These are phyloP conservation scores for Colletotrichum somersetense DNA, from an alignment of 2,329 filamentous ascomycete species.

Conservation along the genomic window DNA sequence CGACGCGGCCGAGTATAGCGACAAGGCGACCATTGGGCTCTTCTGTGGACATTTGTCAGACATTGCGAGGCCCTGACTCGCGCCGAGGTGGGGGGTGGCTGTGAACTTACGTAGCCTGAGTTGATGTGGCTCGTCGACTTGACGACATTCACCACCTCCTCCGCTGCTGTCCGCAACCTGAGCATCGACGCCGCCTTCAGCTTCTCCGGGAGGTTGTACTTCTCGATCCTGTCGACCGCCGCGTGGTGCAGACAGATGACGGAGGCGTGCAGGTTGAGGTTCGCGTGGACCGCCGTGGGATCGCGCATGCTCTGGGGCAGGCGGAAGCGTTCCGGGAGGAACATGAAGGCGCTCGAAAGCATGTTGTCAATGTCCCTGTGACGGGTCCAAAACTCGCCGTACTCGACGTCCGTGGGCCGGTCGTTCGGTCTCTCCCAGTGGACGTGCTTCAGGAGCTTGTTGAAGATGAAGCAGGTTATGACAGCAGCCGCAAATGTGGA, in stretches of 20 bases:
- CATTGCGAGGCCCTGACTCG: constrained; percentile 1
- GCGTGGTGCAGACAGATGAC: constrained; percentile 91
- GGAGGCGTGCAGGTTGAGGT: constrained; percentile 89
- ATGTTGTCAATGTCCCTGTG: constrained; percentile 87
- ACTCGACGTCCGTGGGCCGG: constrained; percentile 76
- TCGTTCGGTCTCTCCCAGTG: constrained; percentile 79
- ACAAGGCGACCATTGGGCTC: constrained; percentile 84
- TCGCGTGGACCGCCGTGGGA: constrained; percentile 82
- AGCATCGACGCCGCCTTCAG: constrained; percentile 79
- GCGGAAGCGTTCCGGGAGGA: constrained; percentile 80
- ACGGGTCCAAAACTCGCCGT: constrained; percentile 87
- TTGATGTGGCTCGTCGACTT: constrained; percentile 80
- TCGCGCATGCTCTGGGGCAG: constrained; percentile 78
- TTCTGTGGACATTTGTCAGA: constrained; percentile 61
- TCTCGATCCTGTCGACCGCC: constrained; percentile 85
- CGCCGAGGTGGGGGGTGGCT: neutral
- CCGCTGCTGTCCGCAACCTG: constrained; percentile 82
- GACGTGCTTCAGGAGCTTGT: constrained; percentile 83
- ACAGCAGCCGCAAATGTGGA: constrained; percentile 80
- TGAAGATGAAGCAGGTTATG: constrained; percentile 83
- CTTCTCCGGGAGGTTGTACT: constrained; percentile 72
- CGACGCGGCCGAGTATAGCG: constrained; percentile 85
- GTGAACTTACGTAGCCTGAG: constrained; percentile 70
- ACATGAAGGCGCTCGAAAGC: constrained; percentile 82
- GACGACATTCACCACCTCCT: constrained; percentile 87